A percentile compares a stretch with the other conserved stretches of the same genome.
Evolutionary conservation across 306 rosid genomes (phyloP).

Genomic region (Rubus parviflorus): DNA sequence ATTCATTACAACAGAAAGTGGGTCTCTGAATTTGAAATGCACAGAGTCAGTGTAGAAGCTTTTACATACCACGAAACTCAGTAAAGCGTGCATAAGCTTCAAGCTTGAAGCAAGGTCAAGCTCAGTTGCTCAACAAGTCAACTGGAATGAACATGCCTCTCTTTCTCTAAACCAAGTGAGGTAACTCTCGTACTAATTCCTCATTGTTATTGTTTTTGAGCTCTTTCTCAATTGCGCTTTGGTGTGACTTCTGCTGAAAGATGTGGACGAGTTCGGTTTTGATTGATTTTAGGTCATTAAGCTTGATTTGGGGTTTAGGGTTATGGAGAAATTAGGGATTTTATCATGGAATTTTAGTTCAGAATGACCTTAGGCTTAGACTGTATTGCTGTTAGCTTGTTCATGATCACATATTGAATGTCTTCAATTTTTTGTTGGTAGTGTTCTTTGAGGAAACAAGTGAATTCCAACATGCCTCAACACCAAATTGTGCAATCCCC

Average conservation of each 20-base stretch:
- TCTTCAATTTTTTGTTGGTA: not conserved
- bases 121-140: not conserved
- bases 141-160: not conserved
- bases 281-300: not conserved
- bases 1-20: too few relatives aligned
- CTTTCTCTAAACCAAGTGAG: not conserved
- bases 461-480: conserved; percentile 51
- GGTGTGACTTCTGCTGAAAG: not conserved
- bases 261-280: not conserved
- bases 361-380: not conserved
- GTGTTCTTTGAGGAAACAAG: not conserved
- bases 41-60: not conserved
- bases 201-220: not conserved
- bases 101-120: not conserved
- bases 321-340: not conserved
- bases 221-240: not conserved
- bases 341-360: not conserved
- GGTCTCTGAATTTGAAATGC: not conserved
- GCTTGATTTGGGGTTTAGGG: not conserved
- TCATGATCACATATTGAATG: not conserved
- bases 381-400: not conserved
- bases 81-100: not conserved
- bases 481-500: conserved; percentile 86
- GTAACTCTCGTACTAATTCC: not conserved
- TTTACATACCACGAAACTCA: not conserved